Base-by-base conservation (phyloP, 2,329 filamentous ascomycete genomes). In the Paramyrothecium sp. region DNA sequence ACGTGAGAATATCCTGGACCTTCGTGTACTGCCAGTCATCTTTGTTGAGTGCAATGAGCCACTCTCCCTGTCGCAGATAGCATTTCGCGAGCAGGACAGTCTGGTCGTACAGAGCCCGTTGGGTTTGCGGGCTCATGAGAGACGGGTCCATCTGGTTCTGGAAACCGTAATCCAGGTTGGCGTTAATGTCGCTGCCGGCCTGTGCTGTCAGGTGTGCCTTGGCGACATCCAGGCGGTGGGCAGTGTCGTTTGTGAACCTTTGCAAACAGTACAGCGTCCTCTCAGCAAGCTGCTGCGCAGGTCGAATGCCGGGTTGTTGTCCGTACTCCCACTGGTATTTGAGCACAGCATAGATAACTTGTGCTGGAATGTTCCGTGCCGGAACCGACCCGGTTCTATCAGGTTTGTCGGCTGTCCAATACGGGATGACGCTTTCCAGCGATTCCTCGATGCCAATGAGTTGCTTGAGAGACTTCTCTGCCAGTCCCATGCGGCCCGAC, bases 311-410 rank as follows among this genome's bases (percentile, higher is more conserved):
- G 11, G 77, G 70, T 60, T 87, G 81, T 65, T 91, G 89, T 13
- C 91, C 91, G 54, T 89, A 86, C 59, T 94, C 91, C 95, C 96
- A 99, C 72, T 96, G 88, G 71, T 92, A 99, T 74, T 99, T 99
- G 74, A 97, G 88, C 20, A 96, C 89, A n/a, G 95, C 94, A 72
- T 99, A 99, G 34, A 92, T 89, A 53, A 99, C 91, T 59, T 94
- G 91, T 23, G 94, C 90, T 1, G 68, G 87, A 63, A 75, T 85
- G 74, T 71, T 82, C 56, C 74, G 79, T 65, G 69, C 73, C 1
- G 63, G 54, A 16, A 61, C 51, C 3, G 56, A 52, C 3, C 51
- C 58, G 41, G 60, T 30, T 22, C 60, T 58, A 19, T 63, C 62
- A 44, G 54, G 58, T 47, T 30, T 66, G 23, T 73, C 70, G 51